A percentile compares a stretch with the other conserved stretches of the same genome.
Conservation (phyloP, 148 eudicot species). For the Selenicereus undatus region DNA sequence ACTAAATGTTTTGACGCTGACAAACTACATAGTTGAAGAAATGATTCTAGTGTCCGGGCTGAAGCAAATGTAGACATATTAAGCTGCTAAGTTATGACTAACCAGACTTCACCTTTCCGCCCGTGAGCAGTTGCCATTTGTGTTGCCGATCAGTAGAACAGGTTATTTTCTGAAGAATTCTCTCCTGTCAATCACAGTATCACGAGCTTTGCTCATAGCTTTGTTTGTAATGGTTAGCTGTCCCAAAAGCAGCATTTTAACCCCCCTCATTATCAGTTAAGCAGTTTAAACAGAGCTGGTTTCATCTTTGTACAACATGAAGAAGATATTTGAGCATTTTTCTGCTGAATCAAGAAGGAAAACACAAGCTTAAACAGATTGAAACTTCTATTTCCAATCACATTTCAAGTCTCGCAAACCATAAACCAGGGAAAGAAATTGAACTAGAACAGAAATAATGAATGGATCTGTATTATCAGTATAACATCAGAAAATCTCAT, state of each 20-base stretch:
- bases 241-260: too few relatives aligned
- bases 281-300: not conserved
- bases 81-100: not conserved
- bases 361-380: too few relatives aligned
- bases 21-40: not conserved
- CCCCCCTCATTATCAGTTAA: too few relatives aligned
- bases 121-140: not conserved
- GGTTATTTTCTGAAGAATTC: not conserved
- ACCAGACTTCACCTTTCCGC: not conserved
- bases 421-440: not conserved
- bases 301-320: not conserved
- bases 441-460: not conserved
- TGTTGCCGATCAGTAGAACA: not conserved
- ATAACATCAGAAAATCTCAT: slow-evolving; percentile 11
- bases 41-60: too few relatives aligned
- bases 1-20: too few relatives aligned
- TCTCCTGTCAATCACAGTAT: not conserved
- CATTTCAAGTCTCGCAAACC: too few relatives aligned
- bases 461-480: not conserved
- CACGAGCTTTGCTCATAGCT: not conserved
- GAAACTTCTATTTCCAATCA: too few relatives aligned
- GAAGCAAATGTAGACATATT: not conserved
- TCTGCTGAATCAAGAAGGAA: not conserved
- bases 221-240: not conserved
- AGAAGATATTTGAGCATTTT: not conserved